These are phyloP conservation scores for Magnaporthiopsis poae DNA, from an alignment of 2,329 filamentous ascomycete genomes.

Conservation along the genomic window DNA sequence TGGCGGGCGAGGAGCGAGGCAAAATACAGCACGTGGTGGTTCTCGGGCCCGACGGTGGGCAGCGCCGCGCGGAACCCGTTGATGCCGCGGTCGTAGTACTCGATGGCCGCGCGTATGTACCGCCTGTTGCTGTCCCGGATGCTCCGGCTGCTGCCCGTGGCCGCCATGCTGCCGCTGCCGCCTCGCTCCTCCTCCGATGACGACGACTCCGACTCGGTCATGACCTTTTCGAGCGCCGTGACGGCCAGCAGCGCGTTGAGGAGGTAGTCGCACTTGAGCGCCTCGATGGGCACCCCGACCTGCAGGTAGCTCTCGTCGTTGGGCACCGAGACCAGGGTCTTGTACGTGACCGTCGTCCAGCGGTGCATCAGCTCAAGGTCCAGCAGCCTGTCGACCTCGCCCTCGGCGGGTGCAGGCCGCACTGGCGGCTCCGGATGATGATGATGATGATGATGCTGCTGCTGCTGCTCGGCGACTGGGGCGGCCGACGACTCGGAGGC, in stretches of 20 bases:
- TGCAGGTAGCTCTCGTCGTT: slow-evolving; percentile 8
- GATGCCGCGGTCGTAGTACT: slow-evolving; percentile 6
- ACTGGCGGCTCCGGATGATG: too few relatives aligned
- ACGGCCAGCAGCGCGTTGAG: slow-evolving; percentile 46
- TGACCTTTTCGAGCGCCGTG: slow-evolving; percentile 8
- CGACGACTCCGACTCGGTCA: slow-evolving; percentile 1
- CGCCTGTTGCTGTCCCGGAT: not conserved
- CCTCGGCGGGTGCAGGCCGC: not conserved
- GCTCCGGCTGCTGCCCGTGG: not conserved
- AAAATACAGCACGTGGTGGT: slow-evolving; percentile 6
- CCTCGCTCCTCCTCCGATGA: not conserved
- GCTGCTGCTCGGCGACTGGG: not conserved
- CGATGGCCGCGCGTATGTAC: slow-evolving; percentile 5
- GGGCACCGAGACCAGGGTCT: slow-evolving; percentile 5
- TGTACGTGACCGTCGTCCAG: slow-evolving; percentile 9
- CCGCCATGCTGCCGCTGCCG: not conserved
- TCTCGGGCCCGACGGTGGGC: not conserved
- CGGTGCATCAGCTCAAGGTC: slow-evolving; percentile 10
- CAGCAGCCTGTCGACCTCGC: slow-evolving; percentile 3
- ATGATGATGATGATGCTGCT: not conserved
- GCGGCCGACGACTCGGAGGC: too few relatives aligned
- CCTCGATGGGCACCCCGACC: slow-evolving; percentile 4
- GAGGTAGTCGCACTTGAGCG: slow-evolving; percentile 15
- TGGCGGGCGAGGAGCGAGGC: slow-evolving; percentile 2
- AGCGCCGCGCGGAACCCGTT: slow-evolving; percentile 3